Percentiles rank a stretch among this genome's conserved stretches.
These are phyloP conservation scores for Lanmaoa pseudosensibilis DNA, from an alignment of 768 basidiomycete genomes.

Conservation along the genomic window DNA sequence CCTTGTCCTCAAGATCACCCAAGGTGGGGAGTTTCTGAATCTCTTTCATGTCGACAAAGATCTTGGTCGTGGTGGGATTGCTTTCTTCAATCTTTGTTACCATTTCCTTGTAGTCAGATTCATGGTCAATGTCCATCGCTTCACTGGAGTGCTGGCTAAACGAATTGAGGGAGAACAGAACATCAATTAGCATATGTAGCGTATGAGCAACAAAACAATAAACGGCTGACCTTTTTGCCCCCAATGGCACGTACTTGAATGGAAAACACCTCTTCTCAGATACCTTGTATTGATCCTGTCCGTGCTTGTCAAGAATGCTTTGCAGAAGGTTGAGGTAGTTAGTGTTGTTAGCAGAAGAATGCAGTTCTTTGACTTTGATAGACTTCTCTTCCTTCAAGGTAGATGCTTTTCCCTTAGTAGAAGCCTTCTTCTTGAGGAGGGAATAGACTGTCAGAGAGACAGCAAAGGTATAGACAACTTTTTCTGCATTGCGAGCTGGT, in stretches of 20 bases:
- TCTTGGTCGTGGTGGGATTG: slow-evolving; percentile 5
- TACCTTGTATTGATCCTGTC: no score
- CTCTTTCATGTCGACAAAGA: slow-evolving; percentile 4
- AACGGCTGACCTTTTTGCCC: slow-evolving; percentile 6
- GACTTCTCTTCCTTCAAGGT: no score
- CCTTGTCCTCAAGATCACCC: no score
- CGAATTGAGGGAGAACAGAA: neutral
- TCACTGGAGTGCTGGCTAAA: neutral
- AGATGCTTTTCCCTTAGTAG: no score
- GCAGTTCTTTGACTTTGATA: no score
- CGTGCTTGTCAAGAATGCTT: no score
- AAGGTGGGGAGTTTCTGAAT: neutral
- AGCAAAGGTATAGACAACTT: no score
- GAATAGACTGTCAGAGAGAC: no score
- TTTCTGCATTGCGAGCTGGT: neutral
- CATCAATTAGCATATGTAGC: neutral
- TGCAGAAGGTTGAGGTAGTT: no score
- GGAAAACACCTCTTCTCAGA: slow-evolving; percentile 15
- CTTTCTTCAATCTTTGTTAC: no score
- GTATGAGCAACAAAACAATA: neutral
- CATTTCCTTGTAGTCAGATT: slow-evolving; percentile 16
- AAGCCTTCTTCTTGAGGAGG: no score
- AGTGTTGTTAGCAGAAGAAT: no score
- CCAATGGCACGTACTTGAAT: slow-evolving; percentile 11
- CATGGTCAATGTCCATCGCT: slow-evolving; percentile 13